These are phyloP conservation scores for Talaromyces marneffei DNA, from an alignment of 2,329 filamentous ascomycete genomes.

Conservation along the genomic window DNA sequence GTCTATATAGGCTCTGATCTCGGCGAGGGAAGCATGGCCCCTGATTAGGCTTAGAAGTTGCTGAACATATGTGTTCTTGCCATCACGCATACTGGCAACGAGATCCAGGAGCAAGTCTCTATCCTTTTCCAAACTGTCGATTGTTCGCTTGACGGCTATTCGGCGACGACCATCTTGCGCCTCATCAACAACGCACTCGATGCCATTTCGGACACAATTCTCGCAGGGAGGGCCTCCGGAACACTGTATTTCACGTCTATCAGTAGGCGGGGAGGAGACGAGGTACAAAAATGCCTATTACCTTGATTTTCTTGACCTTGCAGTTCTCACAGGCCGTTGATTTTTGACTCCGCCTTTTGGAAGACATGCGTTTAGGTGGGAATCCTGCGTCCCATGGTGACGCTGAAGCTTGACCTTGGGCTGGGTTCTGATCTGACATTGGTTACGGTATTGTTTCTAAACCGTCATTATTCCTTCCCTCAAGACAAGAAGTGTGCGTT, in stretches of 20 bases:
- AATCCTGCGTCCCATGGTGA: neutral
- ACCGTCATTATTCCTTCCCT: neutral
- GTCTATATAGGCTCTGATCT: constrained; percentile 24
- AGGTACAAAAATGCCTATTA: neutral
- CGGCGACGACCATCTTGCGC: constrained; percentile 16
- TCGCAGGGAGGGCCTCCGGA: constrained; percentile 21
- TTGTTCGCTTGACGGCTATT: constrained; percentile 1
- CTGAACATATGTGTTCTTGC: constrained; percentile 16
- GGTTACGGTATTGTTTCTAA: neutral
- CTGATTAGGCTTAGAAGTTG: constrained; percentile 25
- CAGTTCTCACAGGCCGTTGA: neutral
- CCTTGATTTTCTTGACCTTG: neutral
- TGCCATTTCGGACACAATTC: constrained; percentile 20
- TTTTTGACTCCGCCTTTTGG: neutral
- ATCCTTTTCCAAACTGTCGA: constrained; percentile 20
- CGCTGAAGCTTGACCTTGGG: neutral
- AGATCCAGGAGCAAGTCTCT: constrained; percentile 23
- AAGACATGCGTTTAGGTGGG: neutral
- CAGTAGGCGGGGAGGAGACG: neutral
- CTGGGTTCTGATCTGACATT: neutral
- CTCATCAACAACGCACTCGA: constrained; percentile 22
- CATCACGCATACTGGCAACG: constrained; percentile 22
- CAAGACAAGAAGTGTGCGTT: no score
- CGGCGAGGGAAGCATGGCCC: constrained; percentile 23
- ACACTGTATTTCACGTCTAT: constrained; percentile 15